These are phyloP conservation scores for Beauveria scarabaeidicola DNA, from an alignment of 2,329 filamentous ascomycete genomes.

Conservation along the genomic window DNA sequence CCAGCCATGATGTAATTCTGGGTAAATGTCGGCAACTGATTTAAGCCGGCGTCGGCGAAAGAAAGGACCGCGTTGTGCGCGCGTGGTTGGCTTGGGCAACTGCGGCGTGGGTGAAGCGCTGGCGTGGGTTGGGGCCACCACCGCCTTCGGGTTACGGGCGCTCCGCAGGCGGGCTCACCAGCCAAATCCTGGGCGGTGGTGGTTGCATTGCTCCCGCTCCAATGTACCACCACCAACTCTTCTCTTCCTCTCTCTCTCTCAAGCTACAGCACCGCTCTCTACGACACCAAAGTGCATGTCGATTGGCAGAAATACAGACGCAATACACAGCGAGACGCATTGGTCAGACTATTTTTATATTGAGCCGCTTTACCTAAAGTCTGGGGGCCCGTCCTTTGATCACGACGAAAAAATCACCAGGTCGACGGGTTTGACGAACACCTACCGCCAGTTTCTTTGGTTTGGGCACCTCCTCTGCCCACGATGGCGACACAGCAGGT, in stretches of 20 bases:
- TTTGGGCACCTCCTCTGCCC: constrained; percentile 4
- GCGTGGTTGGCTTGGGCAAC: constrained; percentile 10
- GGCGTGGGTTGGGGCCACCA: background rate
- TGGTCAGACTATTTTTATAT: background rate
- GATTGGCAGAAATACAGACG: background rate
- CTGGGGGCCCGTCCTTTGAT: background rate
- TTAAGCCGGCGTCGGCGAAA: constrained; percentile 12
- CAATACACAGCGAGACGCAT: background rate
- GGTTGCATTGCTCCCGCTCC: background rate
- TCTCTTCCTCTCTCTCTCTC: background rate
- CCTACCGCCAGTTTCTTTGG: background rate
- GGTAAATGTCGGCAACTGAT: constrained; percentile 10
- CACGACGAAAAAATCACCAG: background rate
- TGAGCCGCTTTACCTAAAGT: background rate
- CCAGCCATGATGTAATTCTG: constrained; percentile 7
- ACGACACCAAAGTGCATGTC: background rate
- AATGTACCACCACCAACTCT: constrained; percentile 1
- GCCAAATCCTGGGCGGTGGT: background rate
- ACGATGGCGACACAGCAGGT: constrained; percentile 47
- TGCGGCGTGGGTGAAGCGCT: background rate
- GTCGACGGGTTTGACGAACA: background rate
- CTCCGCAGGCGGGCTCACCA: constrained; percentile 1
- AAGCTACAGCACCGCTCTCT: constrained; percentile 3
- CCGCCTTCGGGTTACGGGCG: background rate
- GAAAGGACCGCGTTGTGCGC: constrained; percentile 7